Evolutionary conservation across 2,329 filamentous ascomycete genomes (phyloP).

Genomic region (Cucurbitaria berberidis): DNA sequence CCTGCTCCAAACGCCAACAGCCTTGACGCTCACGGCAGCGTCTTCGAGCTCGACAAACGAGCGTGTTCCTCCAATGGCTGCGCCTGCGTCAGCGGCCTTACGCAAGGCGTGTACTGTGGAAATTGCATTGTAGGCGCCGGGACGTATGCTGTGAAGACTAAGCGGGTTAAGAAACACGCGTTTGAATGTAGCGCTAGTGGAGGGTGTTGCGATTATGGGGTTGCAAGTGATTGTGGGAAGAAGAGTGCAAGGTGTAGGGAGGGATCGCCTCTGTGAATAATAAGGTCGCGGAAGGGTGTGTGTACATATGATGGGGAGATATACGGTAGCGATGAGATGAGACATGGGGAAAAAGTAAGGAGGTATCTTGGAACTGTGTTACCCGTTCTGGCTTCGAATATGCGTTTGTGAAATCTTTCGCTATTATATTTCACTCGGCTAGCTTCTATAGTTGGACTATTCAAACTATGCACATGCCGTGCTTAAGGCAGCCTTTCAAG

Average conservation of each 20-base stretch:
- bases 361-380: no score
- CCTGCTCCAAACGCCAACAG: neutral
- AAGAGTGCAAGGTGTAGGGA: conserved; percentile 5
- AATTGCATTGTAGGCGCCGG: conserved; percentile 12
- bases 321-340: no score
- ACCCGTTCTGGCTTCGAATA: no score
- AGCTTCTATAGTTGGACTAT: no score
- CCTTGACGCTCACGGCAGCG: neutral
- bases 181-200: conserved; percentile 9
- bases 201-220: conserved; percentile 8
- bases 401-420: no score
- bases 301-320: no score
- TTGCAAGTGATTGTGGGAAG: conserved; percentile 10
- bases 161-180: conserved; percentile 6
- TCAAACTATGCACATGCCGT: no score
- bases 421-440: no score
- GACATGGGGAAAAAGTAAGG: no score
- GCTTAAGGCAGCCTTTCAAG: no score
- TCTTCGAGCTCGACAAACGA: neutral
- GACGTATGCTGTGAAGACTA: conserved; percentile 10
- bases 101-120: conserved; percentile 7
- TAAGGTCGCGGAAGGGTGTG: no score
- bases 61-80: conserved; percentile 10
- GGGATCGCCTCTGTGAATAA: conserved; percentile 4
- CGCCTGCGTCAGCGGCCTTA: conserved; percentile 8